Conservation (phyloP, 2,329 filamentous ascomycete species). For the Ambrosiella cleistominuta region DNA sequence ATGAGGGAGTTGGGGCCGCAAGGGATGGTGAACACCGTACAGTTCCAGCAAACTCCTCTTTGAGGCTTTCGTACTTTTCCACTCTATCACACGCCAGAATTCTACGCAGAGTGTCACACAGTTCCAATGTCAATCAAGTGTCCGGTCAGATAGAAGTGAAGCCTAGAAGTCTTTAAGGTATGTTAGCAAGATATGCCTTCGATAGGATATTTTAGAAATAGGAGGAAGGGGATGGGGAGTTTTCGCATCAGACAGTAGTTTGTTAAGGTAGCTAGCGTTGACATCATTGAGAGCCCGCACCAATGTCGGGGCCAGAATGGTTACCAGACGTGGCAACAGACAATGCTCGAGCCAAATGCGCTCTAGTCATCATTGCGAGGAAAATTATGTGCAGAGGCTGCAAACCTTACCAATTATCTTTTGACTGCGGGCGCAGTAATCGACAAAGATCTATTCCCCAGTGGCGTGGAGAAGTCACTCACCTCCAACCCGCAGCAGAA, state of each 20-base stretch:
- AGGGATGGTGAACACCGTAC: slow-evolving; percentile 38
- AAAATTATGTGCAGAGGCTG: slow-evolving; percentile 2
- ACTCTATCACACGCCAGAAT: slow-evolving; percentile 88
- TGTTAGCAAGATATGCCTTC: slow-evolving; percentile 8
- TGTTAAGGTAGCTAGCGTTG: slow-evolving; percentile 88
- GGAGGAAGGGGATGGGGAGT: neutral
- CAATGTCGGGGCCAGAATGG: slow-evolving; percentile 57
- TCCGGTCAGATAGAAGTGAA: neutral
- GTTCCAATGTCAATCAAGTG: neutral
- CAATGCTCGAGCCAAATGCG: slow-evolving; percentile 99
- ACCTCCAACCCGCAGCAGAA: slow-evolving; percentile 93
- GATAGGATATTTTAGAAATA: neutral
- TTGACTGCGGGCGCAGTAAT: slow-evolving; percentile 11
- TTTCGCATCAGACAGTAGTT: slow-evolving; percentile 60
- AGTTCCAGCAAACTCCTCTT: slow-evolving; percentile 66
- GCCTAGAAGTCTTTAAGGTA: slow-evolving; percentile 3
- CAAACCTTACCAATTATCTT: slow-evolving; percentile 23
- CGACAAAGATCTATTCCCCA: slow-evolving; percentile 4
- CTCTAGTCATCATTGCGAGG: slow-evolving; percentile 89
- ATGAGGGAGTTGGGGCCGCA: slow-evolving; percentile 11
- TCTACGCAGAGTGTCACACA: slow-evolving; percentile 31
- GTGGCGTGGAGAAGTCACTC: slow-evolving; percentile 17
- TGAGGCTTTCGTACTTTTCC: slow-evolving; percentile 68
- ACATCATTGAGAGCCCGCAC: slow-evolving; percentile 81
- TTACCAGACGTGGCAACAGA: slow-evolving; percentile 39